These are phyloP conservation scores for Dactylis glomerata DNA, from an alignment of 176 grass and related monocot genomes.

Conservation along the genomic window DNA sequence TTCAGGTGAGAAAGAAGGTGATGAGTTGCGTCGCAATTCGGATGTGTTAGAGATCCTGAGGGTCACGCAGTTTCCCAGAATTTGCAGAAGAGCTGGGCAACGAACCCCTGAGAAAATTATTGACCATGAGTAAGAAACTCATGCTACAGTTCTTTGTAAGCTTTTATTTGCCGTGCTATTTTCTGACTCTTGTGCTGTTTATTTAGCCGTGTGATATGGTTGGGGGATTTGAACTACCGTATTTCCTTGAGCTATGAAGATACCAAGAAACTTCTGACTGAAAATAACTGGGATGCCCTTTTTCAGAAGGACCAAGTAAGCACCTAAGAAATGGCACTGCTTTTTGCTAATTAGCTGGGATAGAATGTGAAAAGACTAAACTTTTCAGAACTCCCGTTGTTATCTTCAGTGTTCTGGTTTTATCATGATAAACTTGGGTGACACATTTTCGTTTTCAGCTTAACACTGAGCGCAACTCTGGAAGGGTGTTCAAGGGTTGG, in stretches of 20 bases:
- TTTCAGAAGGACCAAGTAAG: slow-evolving; percentile 94
- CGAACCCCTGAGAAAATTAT: slow-evolving; percentile 77
- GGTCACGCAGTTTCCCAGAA: slow-evolving; percentile 70
- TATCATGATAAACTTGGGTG: slow-evolving; percentile 4
- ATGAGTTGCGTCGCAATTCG: slow-evolving; percentile 76
- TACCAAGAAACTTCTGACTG: slow-evolving; percentile 68
- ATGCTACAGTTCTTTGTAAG: background rate
- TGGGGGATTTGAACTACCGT: slow-evolving; percentile 90
- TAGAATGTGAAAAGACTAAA: background rate
- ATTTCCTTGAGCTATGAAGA: slow-evolving; percentile 81
- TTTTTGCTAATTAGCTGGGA: background rate
- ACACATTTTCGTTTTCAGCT: slow-evolving; percentile 44
- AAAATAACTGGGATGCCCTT: slow-evolving; percentile 82
- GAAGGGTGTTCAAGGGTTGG: slow-evolving; percentile 80
- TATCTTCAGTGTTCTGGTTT: background rate
- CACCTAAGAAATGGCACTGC: background rate
- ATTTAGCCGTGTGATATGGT: slow-evolving; percentile 70
- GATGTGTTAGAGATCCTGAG: slow-evolving; percentile 82
- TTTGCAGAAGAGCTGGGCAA: slow-evolving; percentile 65
- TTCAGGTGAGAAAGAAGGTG: slow-evolving; percentile 93
- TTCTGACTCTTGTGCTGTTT: slow-evolving; percentile 24
- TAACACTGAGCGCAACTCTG: slow-evolving; percentile 67
- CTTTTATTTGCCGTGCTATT: slow-evolving; percentile 18
- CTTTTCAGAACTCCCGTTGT: background rate
- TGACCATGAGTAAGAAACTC: slow-evolving; percentile 82